Percentiles rank a stretch among this genome's conserved stretches.
phyloP scores from a whole-genome alignment of 1,284 basidiomycete species.

The Cryptococcus neoformans region DNA sequence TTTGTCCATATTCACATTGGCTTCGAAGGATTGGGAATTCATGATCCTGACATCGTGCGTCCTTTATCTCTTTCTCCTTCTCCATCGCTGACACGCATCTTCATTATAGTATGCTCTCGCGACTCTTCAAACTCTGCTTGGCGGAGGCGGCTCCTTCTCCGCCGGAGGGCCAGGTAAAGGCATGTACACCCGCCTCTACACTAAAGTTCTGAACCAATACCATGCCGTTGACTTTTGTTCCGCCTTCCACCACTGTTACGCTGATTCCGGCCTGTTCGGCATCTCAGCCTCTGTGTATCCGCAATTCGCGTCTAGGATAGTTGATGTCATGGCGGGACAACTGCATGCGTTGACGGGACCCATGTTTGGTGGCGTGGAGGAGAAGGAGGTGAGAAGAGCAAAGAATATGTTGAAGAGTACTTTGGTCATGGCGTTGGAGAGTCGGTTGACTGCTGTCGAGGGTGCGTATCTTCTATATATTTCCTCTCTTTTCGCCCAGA shows the following conservation, averaged over 20 bases:
- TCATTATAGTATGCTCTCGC: constrained; percentile 70
- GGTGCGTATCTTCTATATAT: constrained; percentile 54
- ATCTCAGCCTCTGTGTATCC: constrained; percentile 88
- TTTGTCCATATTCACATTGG: constrained; percentile 93
- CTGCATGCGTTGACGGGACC: constrained; percentile 52
- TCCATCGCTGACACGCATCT: not conserved
- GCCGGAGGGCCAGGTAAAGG: constrained; percentile 97
- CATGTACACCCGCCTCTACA: constrained; percentile 97
- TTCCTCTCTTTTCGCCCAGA: not conserved
- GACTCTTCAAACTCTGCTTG: constrained; percentile 91
- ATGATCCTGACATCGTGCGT: constrained; percentile 77
- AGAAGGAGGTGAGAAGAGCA: constrained; percentile 72
- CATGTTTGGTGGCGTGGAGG: constrained; percentile 43
- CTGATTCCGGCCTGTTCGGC: constrained; percentile 91
- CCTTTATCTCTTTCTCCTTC: too few relatives aligned
- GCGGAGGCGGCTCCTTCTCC: constrained; percentile 93
- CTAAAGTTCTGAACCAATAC: constrained; percentile 94
- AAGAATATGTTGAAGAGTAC: constrained; percentile 96
- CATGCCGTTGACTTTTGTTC: constrained; percentile 93
- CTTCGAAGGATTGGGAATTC: constrained; percentile 88
- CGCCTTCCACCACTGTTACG: constrained; percentile 98
- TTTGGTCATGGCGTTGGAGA: constrained; percentile 94
- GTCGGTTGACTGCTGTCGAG: constrained; percentile 83
- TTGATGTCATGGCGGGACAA: constrained; percentile 84
- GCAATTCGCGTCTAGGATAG: constrained; percentile 60